A percentile compares a stretch with the other conserved stretches of the same genome.
Evolutionary conservation across 371 early-diverging fungal genomes (phyloP).

Genomic region (Mucor irregularis): DNA sequence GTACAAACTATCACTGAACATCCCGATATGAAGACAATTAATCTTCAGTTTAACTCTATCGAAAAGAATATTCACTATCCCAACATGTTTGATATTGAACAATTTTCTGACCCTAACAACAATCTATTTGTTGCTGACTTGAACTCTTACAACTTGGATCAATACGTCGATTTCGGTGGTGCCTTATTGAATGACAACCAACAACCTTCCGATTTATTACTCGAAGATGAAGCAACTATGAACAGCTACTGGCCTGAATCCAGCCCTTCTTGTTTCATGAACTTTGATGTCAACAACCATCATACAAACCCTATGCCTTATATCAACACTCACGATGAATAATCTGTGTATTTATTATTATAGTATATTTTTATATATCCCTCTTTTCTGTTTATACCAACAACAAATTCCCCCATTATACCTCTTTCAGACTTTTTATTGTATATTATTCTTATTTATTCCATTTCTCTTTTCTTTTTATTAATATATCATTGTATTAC

Average conservation of each 20-base stretch:
- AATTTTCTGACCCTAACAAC: constrained; percentile 15
- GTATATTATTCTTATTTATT: too few species aligned
- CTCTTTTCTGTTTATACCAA: not conserved
- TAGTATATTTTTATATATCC: not conserved
- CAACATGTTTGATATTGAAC: not conserved
- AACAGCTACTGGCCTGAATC: constrained; percentile 14
- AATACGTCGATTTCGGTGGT: constrained; percentile 14
- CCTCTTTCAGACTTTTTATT: too few species aligned
- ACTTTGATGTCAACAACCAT: not conserved
- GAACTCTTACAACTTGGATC: constrained; percentile 12
- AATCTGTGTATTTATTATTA: too few species aligned
- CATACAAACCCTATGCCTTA: not conserved
- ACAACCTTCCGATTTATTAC: constrained; percentile 2
- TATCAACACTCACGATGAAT: not conserved
- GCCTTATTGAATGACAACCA: not conserved
- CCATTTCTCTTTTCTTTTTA: too few species aligned
- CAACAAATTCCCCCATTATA: not conserved
- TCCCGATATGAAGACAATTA: constrained; percentile 23
- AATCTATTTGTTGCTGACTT: constrained; percentile 10
- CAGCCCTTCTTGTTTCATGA: not conserved
- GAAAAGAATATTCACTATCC: constrained; percentile 21
- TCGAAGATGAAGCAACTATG: constrained; percentile 4
- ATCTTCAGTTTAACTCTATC: constrained; percentile 7
- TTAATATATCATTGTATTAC: too few species aligned
- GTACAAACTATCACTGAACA: not conserved